A percentile compares a stretch with the other conserved stretches of the same genome.
These are phyloP conservation scores for Aspergillus fumigatus DNA, from an alignment of 2,329 filamentous ascomycete species.

Conservation along the genomic window DNA sequence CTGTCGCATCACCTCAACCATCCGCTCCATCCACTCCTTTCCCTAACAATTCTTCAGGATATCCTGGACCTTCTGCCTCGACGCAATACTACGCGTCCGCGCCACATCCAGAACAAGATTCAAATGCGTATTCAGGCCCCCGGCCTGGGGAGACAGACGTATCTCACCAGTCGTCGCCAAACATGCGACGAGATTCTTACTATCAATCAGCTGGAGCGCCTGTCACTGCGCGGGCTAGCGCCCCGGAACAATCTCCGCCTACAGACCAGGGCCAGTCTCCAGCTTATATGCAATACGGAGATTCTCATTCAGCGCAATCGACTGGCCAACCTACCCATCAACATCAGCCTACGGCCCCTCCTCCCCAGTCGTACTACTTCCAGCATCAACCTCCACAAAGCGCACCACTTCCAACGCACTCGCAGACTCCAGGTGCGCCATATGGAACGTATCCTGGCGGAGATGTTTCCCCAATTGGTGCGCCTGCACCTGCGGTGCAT, in stretches of 20 bases:
- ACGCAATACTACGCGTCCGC: slow-evolving; percentile 18
- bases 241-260: slow-evolving; percentile 13
- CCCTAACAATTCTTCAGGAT: slow-evolving; percentile 12
- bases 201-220: slow-evolving; percentile 17
- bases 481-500: slow-evolving; percentile 13
- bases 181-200: slow-evolving; percentile 19
- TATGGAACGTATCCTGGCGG: slow-evolving; percentile 14
- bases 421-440: slow-evolving; percentile 7
- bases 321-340: slow-evolving; percentile 10
- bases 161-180: slow-evolving; percentile 18
- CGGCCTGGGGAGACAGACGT: slow-evolving; percentile 14
- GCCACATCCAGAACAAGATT: slow-evolving; percentile 12
- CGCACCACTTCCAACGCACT: slow-evolving; percentile 8
- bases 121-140: slow-evolving; percentile 14
- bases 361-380: slow-evolving; percentile 17
- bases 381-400: slow-evolving; percentile 15
- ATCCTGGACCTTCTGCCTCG: slow-evolving; percentile 10
- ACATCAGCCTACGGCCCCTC: slow-evolving; percentile 11
- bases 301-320: slow-evolving; percentile 11
- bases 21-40: slow-evolving; percentile 12
- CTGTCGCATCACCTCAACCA: slow-evolving; percentile 18
- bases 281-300: slow-evolving; percentile 14
- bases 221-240: slow-evolving; percentile 5
- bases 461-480: slow-evolving; percentile 16
- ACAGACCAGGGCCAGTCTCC: slow-evolving; percentile 13